These are phyloP conservation scores for Paraphaeosphaeria minitans DNA, from an alignment of 2,329 filamentous ascomycete genomes.

Conservation along the genomic window DNA sequence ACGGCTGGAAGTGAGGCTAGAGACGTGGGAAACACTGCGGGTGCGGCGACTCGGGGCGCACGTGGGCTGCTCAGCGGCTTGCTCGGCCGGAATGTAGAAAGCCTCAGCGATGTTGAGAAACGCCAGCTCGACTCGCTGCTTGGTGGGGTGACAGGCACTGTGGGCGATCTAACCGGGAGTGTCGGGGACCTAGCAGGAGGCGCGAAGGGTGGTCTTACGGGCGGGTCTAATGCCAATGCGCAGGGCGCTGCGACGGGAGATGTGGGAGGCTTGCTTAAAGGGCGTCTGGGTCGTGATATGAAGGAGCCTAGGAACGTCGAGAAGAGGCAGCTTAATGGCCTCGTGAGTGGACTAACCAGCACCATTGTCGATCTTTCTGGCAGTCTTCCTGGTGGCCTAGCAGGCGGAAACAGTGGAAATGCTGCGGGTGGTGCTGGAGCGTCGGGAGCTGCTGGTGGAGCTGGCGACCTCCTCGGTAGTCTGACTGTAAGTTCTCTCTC, in stretches of 20 bases:
- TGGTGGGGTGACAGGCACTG: no score
- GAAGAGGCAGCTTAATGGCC: background rate
- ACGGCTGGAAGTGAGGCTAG: background rate
- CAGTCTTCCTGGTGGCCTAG: background rate
- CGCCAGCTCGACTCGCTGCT: no score
- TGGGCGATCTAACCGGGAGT: no score
- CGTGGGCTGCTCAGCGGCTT: background rate
- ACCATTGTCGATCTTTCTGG: background rate
- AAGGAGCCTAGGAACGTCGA: background rate
- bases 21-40: background rate
- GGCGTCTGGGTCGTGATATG: background rate
- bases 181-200: no score
- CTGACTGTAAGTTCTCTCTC: background rate
- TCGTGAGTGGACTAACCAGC: background rate
- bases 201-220: no score
- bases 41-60: background rate
- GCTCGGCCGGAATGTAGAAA: no score
- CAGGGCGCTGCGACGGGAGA: background rate
- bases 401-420: background rate
- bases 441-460: background rate
- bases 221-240: no score
- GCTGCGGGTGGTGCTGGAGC: background rate
- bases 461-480: background rate
- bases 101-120: no score
- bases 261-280: background rate